Percentiles rank a stretch among this genome's conserved stretches.
These are phyloP conservation scores for Phytopythium sindhum DNA, from an alignment of 352 stramenopile species.

Conservation along the genomic window DNA sequence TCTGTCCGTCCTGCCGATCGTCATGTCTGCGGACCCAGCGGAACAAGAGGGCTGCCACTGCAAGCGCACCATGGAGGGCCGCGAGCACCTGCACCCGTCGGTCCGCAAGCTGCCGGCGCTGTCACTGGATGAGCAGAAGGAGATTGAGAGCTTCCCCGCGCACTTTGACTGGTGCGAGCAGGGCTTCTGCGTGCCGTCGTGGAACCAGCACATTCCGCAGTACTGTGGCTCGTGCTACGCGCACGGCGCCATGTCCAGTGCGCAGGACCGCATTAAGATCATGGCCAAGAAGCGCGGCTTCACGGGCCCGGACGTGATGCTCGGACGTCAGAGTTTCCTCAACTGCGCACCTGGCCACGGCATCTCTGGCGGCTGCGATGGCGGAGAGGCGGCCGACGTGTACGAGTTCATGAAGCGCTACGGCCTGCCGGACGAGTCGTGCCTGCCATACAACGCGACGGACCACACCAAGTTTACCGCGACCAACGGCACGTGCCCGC, in stretches of 20 bases:
- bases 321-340: conserved; percentile 75
- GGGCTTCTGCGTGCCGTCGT: conserved; percentile 75
- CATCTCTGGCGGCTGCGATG: conserved; percentile 59
- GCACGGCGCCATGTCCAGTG: conserved; percentile 69
- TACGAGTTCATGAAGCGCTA: conserved; percentile 82
- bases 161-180: conserved; percentile 91
- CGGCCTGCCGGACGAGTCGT: conserved; percentile 75
- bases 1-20: conserved; percentile 10
- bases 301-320: conserved; percentile 68
- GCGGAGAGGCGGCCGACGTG: conserved; percentile 67
- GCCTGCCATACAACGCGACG: conserved; percentile 79
- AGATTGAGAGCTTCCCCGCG: conserved; percentile 39
- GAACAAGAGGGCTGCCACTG: conserved; percentile 36
- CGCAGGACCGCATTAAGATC: conserved; percentile 85
- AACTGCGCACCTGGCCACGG: conserved; percentile 77
- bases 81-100: conserved; percentile 61
- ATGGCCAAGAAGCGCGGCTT: conserved; percentile 59
- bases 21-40: conserved; percentile 6
- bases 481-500: conserved; percentile 71
- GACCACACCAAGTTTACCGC: conserved; percentile 68
- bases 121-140: conserved; percentile 32
- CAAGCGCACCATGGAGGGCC: conserved; percentile 72
- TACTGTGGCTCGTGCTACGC: conserved; percentile 88
- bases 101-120: conserved; percentile 34
- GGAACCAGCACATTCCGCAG: conserved; percentile 82